phyloP scores from a whole-genome alignment of 2,329 filamentous ascomycete genomes.

The Anthostomella pinea region DNA sequence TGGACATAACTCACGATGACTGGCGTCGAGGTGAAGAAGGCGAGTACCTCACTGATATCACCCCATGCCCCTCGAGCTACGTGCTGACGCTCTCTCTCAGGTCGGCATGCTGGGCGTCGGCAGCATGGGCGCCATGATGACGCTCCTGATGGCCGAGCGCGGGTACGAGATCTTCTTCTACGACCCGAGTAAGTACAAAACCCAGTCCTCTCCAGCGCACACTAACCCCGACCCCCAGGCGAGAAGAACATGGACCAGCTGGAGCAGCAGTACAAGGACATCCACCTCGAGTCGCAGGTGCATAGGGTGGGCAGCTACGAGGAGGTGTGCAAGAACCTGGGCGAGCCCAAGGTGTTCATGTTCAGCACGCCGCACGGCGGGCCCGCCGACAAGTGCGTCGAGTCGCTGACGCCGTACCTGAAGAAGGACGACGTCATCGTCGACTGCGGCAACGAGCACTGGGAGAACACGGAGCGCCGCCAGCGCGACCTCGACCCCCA shows the following conservation, averaged over 20 bases:
- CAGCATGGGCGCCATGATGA: constrained; percentile 59
- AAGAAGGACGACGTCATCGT: constrained; percentile 63
- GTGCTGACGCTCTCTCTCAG: constrained; percentile 24
- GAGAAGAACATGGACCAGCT: constrained; percentile 44
- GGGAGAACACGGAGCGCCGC: constrained; percentile 59
- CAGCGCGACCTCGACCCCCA: constrained; percentile 54
- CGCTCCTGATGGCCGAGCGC: constrained; percentile 56
- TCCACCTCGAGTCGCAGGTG: constrained; percentile 29
- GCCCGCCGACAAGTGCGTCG: constrained; percentile 37
- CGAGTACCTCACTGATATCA: background rate
- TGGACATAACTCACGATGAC: too few relatives aligned
- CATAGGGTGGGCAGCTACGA: constrained; percentile 42
- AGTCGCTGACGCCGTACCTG: constrained; percentile 44
- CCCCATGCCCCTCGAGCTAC: background rate
- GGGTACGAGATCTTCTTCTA: constrained; percentile 52
- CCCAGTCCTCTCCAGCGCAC: background rate
- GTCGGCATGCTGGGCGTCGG: constrained; percentile 57
- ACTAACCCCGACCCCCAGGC: constrained; percentile 5
- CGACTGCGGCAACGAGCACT: constrained; percentile 68
- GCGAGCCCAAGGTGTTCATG: constrained; percentile 47
- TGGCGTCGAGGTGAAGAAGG: too few relatives aligned
- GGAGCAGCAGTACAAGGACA: constrained; percentile 33
- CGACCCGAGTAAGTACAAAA: constrained; percentile 41
- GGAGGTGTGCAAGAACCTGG: constrained; percentile 46
- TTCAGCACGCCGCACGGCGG: constrained; percentile 50